Evolutionary conservation across 768 basidiomycete genomes (phyloP).

Genomic region (Mycena metata): DNA sequence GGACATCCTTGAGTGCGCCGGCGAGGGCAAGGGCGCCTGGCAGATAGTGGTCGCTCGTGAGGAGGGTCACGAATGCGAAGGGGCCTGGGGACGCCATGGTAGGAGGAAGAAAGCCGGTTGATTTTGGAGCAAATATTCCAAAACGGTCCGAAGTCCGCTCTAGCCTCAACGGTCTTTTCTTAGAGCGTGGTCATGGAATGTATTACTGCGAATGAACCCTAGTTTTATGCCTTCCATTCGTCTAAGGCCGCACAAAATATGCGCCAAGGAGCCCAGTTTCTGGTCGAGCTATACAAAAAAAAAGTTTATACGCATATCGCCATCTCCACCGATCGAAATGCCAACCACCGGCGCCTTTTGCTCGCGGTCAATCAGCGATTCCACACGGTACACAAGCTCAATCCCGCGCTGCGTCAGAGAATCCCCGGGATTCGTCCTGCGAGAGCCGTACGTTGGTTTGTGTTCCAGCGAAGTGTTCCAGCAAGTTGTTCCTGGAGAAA

Average conservation of each 20-base stretch:
- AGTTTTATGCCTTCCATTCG: not conserved
- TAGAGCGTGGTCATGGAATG: no score
- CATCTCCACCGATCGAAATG: no score
- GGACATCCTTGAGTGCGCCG: slow-evolving; percentile 86
- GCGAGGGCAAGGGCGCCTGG: slow-evolving; percentile 92
- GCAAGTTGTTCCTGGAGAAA: no score
- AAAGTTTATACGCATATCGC: not conserved
- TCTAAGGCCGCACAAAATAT: slow-evolving; percentile 17
- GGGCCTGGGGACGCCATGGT: slow-evolving; percentile 63
- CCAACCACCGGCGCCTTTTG: no score
- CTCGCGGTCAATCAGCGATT: no score
- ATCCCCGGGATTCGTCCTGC: no score
- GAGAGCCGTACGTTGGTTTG: no score
- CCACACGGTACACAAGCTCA: no score
- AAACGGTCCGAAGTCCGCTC: not conserved
- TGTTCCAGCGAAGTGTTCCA: no score
- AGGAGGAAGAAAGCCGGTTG: slow-evolving; percentile 37
- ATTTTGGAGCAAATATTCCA: not conserved
- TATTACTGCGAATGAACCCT: not conserved
- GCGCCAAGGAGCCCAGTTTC: not conserved
- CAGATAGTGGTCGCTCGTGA: slow-evolving; percentile 93
- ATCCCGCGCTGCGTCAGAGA: no score
- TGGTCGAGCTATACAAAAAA: slow-evolving; percentile 3
- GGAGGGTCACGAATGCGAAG: slow-evolving; percentile 91
- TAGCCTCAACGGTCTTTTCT: slow-evolving; percentile 1